Evolutionary conservation across 768 basidiomycete genomes (phyloP), one percentile per base, ranked within the genome.

Genomic region (Leccinum truebloodii): DNA sequence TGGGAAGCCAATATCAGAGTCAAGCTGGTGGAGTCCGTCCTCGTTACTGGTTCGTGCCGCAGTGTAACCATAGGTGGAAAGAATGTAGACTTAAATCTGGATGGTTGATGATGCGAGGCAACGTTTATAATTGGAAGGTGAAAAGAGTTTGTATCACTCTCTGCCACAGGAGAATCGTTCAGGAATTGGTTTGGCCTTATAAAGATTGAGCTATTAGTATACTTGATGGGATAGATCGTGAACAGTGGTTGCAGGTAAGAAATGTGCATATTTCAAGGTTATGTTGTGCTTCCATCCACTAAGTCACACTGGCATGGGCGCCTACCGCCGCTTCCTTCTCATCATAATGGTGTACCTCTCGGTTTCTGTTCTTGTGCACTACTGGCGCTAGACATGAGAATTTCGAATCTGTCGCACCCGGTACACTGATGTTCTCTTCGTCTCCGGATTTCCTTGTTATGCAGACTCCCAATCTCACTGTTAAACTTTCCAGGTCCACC

Each of bases 11-110:
- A 18, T 39, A 9, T 39, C 16, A 37, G 37, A 37, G 16, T 37
- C 39, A 7, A 13, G 7, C 5, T 37, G 37, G 7, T 39, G 18
- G 8, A 39, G 39, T 39, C 8, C 39, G 18, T 18, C 39, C 18
- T 39, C 8, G 39, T 37, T 37, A 0, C 16, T 37, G 14, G 37
- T 7, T 37, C 37, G 37, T 37, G 37, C 37, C 37, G 16, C 37
- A 37, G 35, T 37, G 13, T 37, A 37, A 6, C 4, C 35, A 37
- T 37, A 37, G 35, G 35, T 6, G 13, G 35, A 37, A 37, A 16
- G 32, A 37, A 14, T 14, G 35, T 14, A 37, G 35, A 37, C 35
- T 37, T 0, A 93, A n/a, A 16, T 18, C 0, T n/a, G 8, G 39
- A 18, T 18, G 39, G 18, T 41, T 3, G 16, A n/a, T n/a, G 7